phyloP scores from a whole-genome alignment of 2,329 filamentous ascomycete species.

The Mariannaea sp. region DNA sequence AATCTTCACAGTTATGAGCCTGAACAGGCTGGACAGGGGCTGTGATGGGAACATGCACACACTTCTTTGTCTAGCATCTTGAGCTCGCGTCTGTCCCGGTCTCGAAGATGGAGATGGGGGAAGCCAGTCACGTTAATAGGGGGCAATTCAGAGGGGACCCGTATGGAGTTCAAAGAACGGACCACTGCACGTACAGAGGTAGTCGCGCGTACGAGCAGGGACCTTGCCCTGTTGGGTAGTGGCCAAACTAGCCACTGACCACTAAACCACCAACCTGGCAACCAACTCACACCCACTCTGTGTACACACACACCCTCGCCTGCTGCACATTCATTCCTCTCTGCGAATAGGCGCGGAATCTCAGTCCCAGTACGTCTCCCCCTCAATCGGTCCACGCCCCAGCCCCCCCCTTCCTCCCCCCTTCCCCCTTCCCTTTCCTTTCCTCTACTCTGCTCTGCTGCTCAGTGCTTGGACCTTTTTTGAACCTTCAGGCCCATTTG shows the following conservation, averaged over 20 bases:
- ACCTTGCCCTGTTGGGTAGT: background rate
- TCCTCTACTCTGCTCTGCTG: background rate
- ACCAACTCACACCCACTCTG: background rate
- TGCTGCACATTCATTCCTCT: slow-evolving; percentile 9
- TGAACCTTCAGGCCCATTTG: slow-evolving; percentile 16
- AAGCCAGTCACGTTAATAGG: too few relatives aligned
- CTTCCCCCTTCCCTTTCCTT: slow-evolving; percentile 1
- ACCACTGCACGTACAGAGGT: too few relatives aligned
- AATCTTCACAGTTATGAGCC: too few relatives aligned
- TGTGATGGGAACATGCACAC: too few relatives aligned
- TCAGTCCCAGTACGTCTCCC: background rate
- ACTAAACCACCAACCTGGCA: background rate
- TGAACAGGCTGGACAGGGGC: too few relatives aligned
- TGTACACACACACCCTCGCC: slow-evolving; percentile 5
- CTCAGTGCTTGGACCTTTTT: slow-evolving; percentile 21
- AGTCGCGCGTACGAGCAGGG: background rate
- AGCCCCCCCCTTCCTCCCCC: slow-evolving; percentile 4
- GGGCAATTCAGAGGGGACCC: too few relatives aligned
- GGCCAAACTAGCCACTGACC: background rate
- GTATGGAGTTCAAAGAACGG: too few relatives aligned
- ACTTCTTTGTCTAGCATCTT: too few relatives aligned
- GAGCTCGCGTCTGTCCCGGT: too few relatives aligned
- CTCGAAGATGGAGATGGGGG: too few relatives aligned
- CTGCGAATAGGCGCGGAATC: background rate
- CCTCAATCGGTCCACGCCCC: slow-evolving; percentile 13